These are phyloP conservation scores for Tetrastigma voinierianum DNA, from an alignment of 164 flowering plant genomes.

Conservation along the genomic window DNA sequence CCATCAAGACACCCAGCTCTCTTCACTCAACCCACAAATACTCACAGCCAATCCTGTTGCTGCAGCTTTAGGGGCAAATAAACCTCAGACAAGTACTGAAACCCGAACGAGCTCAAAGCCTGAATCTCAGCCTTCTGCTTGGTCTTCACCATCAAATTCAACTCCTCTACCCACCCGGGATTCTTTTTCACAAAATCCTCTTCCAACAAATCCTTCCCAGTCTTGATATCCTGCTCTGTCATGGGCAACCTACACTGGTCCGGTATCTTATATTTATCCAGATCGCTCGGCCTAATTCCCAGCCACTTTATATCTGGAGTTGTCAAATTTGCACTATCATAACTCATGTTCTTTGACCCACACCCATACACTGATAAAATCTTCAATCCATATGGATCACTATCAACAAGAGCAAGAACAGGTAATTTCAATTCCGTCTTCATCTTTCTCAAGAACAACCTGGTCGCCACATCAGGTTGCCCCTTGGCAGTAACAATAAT, in stretches of 20 bases:
- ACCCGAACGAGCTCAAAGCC: constrained; percentile 93
- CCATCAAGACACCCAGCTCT: no score
- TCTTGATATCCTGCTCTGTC: constrained; percentile 97
- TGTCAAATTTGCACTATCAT: constrained; percentile 90
- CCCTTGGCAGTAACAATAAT: constrained; percentile 94
- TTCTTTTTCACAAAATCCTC: constrained; percentile 99
- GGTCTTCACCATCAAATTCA: constrained; percentile 86
- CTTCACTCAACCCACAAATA: background rate
- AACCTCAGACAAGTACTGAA: constrained; percentile 92
- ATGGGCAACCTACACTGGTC: constrained; percentile 95
- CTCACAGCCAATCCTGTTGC: constrained; percentile 89
- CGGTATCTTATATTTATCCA: constrained; percentile 93
- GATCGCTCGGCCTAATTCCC: constrained; percentile 91
- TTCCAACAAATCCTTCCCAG: constrained; percentile 94
- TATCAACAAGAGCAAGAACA: constrained; percentile 88
- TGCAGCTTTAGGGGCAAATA: constrained; percentile 92
- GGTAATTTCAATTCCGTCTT: constrained; percentile 85
- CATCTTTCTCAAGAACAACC: constrained; percentile 92
- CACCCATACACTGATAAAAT: constrained; percentile 93
- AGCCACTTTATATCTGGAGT: constrained; percentile 98
- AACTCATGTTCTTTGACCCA: constrained; percentile 98
- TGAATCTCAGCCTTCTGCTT: constrained; percentile 99
- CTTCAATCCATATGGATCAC: constrained; percentile 96
- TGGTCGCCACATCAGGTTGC: constrained; percentile 96
- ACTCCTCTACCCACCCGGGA: constrained; percentile 93